A percentile compares a stretch with the other conserved stretches of the same genome.
Evolutionary conservation across 2,329 filamentous ascomycete species (phyloP).

Genomic region (Pezicula carpinea): DNA sequence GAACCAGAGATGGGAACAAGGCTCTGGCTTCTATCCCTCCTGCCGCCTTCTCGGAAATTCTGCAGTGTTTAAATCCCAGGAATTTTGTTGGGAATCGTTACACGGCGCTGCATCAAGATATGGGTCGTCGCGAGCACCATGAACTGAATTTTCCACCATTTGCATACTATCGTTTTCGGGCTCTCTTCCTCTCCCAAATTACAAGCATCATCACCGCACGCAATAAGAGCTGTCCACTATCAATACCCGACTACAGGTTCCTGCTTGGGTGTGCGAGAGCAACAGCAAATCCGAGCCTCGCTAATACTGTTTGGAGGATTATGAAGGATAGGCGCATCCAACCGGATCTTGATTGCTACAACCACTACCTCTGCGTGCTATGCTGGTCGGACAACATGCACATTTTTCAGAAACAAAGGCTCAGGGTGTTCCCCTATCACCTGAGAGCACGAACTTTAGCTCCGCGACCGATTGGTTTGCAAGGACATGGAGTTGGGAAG

Average conservation of each 20-base stretch:
- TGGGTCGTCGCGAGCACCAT: slow-evolving; percentile 44
- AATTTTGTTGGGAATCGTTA: slow-evolving; percentile 40
- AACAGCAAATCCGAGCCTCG: slow-evolving; percentile 39
- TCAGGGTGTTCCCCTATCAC: slow-evolving; percentile 27
- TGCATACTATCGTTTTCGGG: slow-evolving; percentile 18
- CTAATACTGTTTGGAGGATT: slow-evolving; percentile 40
- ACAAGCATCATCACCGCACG: slow-evolving; percentile 33
- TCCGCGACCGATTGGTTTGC: slow-evolving; percentile 12
- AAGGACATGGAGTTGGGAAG: slow-evolving; percentile 19
- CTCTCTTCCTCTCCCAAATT: slow-evolving; percentile 15
- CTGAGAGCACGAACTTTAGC: slow-evolving; percentile 16
- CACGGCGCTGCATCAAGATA: slow-evolving; percentile 39
- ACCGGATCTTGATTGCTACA: slow-evolving; percentile 48
- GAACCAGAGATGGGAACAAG: slow-evolving; percentile 17
- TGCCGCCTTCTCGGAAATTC: slow-evolving; percentile 56
- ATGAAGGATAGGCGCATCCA: slow-evolving; percentile 33
- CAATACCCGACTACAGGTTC: slow-evolving; percentile 44
- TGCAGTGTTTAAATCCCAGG: slow-evolving; percentile 57
- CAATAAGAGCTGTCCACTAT: slow-evolving; percentile 32
- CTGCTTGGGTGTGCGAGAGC: slow-evolving; percentile 47
- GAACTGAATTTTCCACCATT: slow-evolving; percentile 6
- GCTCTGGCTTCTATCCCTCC: slow-evolving; percentile 41
- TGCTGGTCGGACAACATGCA: slow-evolving; percentile 40
- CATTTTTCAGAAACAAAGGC: slow-evolving; percentile 30
- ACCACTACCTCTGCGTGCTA: slow-evolving; percentile 45